Conservation (phyloP, 2,329 filamentous ascomycete genomes). For the Penicillium brasilianum region DNA sequence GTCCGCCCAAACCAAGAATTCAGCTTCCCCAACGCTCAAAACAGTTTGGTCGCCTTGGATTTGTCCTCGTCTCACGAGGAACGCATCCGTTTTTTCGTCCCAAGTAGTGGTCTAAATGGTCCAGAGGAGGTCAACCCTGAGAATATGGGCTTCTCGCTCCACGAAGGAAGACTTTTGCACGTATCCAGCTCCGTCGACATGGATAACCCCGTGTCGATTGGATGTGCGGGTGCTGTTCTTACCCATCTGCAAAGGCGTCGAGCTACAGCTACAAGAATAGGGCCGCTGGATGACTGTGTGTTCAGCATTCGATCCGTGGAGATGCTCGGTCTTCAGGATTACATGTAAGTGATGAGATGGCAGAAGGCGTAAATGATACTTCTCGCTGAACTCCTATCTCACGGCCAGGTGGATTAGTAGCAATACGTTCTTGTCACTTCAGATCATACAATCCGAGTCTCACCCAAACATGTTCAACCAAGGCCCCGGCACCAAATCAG, state of each 20-base stretch:
- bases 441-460: slow-evolving; percentile 80
- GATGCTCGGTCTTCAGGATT: slow-evolving; percentile 72
- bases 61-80: slow-evolving; percentile 55
- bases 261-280: slow-evolving; percentile 66
- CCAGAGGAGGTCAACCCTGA: slow-evolving; percentile 46
- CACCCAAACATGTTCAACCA: slow-evolving; percentile 82
- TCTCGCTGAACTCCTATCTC: neutral
- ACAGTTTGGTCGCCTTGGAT: slow-evolving; percentile 66
- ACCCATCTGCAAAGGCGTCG: slow-evolving; percentile 73
- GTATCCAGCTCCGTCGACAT: slow-evolving; percentile 74
- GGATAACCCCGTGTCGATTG: slow-evolving; percentile 74
- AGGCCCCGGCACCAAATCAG: slow-evolving; percentile 65
- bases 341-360: slow-evolving; percentile 55
- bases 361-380: neutral
- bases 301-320: slow-evolving; percentile 69
- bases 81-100: slow-evolving; percentile 64
- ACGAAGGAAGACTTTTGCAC: slow-evolving; percentile 68
- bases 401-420: slow-evolving; percentile 74
- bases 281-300: slow-evolving; percentile 60
- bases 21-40: slow-evolving; percentile 67
- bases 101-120: slow-evolving; percentile 59
- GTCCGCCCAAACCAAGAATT: slow-evolving; percentile 75
- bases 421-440: slow-evolving; percentile 80
- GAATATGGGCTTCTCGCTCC: slow-evolving; percentile 55
- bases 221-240: slow-evolving; percentile 87